Evolutionary conservation across 495 filamentous ascomycete genomes (phyloP), one percentile per base, ranked within the genome.

Genomic region (Tuber melanosporum): DNA sequence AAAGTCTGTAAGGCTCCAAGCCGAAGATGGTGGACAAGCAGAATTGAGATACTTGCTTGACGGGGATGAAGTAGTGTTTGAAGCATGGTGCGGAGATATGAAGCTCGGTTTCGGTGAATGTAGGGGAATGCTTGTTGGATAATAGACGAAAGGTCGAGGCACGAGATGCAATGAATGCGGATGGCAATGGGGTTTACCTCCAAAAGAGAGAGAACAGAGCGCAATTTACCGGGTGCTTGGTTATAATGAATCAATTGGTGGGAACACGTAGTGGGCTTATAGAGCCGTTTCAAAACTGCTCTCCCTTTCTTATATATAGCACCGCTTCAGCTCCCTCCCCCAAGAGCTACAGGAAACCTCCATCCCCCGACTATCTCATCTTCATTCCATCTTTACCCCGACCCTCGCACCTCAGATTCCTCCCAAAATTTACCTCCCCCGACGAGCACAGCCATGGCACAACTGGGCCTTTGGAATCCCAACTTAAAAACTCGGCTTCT

Each of bases 11-110:
- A 87, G 87, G 72, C 57, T 66, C 57, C 87, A 90, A 15, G 86
- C 95, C 43, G 87, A 88, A 85, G 85, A 96, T 43, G 85, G 87
- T 62, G 92, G 90, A 79, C 91, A 92, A 19, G 57, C 57, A 46
- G 87, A 91, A 76, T 87, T 94, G 69, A 87, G 86, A 46, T 97
- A 94, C 84, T 85, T 97, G 62, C 88, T 92, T 83, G 94, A 97
- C 83, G 93, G 93, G 1, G 94, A 97, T 81, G 90, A 86, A 3
- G 84, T 97, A 52, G 89, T 87, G n/a, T 85, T 97, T 41, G 87
- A 89, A 15, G 94, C 93, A 42, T 92, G 90, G 75, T 66, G 57
- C 57, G 57, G 57, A 66, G 85, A 85, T 14, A 86, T 87, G 39
- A 81, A 83, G 75, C 90, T 94, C 42, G 92, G 92, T 0, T 94